Conservation (phyloP, 176 grass and related monocot species). For the Zea luxurians region DNA sequence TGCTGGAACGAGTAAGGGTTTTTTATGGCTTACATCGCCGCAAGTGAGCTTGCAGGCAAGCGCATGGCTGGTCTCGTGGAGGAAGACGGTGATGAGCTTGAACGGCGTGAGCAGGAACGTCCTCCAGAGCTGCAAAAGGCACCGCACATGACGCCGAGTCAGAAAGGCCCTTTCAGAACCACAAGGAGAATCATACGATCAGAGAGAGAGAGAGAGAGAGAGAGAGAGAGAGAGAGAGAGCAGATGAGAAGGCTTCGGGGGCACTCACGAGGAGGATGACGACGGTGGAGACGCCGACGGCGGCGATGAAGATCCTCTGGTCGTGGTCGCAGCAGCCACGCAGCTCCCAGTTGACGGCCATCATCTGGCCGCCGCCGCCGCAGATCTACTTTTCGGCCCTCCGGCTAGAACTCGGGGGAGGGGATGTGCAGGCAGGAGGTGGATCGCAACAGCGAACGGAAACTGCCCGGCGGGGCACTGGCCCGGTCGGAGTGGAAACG, state of each 20-base stretch:
- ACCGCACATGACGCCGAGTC: too few relatives aligned
- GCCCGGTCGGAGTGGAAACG: slow-evolving; percentile 17
- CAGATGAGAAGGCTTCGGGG: background rate
- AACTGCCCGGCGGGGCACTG: background rate
- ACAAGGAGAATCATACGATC: background rate
- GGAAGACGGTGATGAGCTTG: slow-evolving; percentile 99
- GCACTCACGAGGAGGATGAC: slow-evolving; percentile 78
- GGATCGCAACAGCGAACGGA: background rate
- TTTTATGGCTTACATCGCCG: slow-evolving; percentile 66
- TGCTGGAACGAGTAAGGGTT: background rate
- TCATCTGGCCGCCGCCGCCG: background rate
- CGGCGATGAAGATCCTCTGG: slow-evolving; percentile 73
- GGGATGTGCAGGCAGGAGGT: background rate
- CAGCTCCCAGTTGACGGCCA: slow-evolving; percentile 88
- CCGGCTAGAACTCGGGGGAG: slow-evolving; percentile 3
- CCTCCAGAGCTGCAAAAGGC: slow-evolving; percentile 65
- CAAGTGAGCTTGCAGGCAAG: slow-evolving; percentile 98
- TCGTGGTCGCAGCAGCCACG: slow-evolving; percentile 70
- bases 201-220: background rate
- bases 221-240: background rate
- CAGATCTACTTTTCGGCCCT: slow-evolving; percentile 37
- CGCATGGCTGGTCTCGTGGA: slow-evolving; percentile 96
- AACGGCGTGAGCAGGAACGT: slow-evolving; percentile 91
- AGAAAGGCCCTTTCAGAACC: too few relatives aligned
- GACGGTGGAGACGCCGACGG: slow-evolving; percentile 81